Base-by-base conservation (phyloP, 495 filamentous ascomycete species). In the Podospora conica region DNA sequence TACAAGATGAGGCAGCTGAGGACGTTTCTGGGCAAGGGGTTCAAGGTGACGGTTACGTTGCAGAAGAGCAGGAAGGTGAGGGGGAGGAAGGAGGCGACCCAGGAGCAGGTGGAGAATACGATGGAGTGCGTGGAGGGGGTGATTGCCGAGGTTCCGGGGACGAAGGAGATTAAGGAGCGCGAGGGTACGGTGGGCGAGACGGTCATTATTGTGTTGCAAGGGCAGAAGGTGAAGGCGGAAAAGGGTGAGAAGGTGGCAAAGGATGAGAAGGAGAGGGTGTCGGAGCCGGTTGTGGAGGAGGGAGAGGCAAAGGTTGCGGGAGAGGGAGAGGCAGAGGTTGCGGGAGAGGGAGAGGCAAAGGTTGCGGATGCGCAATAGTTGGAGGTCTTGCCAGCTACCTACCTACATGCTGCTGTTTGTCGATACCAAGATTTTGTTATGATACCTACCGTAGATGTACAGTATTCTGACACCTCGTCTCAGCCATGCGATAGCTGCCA, bases 11-110 rank as follows among this genome's bases (percentile, higher is more conserved):
- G 80, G 55, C 82, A 85, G 75, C 68, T 93, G 73, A 75, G 76
- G 59, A 77, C 69, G 56, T 93, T 93, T 66, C 68, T 93, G 67
- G 73, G 73, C 9, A 87, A 90, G 68, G 90, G 90, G 3, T 71
- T 78, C 33, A 82, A 74, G 70, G 89, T 93, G 40, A 84, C 90
- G 69, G 66, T 93, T 12, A 58, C 85, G 58, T 66, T 93, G 63
- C 81, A 81, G 63, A 64, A 69, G 27, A 83, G 79, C 74, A 75
- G 70, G 40, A 48, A 48, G 58, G 64, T 66, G 58, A 70, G 68
- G 24, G 65, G 70, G 4, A 73, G 70, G 23, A 67, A 71, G 61
- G 48, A 63, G 53, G 77, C 79, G 0, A 74, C 68, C 1, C 11
- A 11, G 8, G 80, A 80, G 8, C 75, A 83, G 70, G 75, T 69